Base-by-base conservation (phyloP, 352 stramenopile genomes). In the Saprolegnia parasitica region DNA sequence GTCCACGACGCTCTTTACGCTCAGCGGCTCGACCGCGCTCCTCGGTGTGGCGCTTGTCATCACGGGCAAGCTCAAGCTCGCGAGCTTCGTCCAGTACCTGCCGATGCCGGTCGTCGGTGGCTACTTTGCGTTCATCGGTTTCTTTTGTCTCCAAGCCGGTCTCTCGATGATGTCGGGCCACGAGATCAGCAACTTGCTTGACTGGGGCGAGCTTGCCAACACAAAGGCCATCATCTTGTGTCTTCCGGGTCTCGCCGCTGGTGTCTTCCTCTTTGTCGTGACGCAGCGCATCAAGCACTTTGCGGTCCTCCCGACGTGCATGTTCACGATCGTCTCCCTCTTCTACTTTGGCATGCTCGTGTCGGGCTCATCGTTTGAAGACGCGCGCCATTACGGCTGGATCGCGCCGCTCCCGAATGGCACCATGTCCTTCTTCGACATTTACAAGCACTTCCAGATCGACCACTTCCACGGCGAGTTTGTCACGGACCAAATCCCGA, bases 61-160 rank as follows among this genome's bases (percentile, higher is more conserved):
- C 58, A 96, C 98, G 45, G 97, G 96, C 10, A 97, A 96, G 72
- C 83, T 98, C 40, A 87, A 89, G 64, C 83, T 99, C 10, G 97
- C 97, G 18, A 95, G 87, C 52, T 97, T 98, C 65, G 96, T 99
- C 40, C 96, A 98, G 73, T 96, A 99, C 71, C 77, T 99, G 40
- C 97, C 97, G 1, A 98, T 98, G 75, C 95, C 91, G 37, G 97
- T 99, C 18, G 86, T 99, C 21, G 97, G 96, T 32, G 97, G 97
- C 29, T 99, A 99, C 82, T 78, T 99, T 32, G 97, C 96, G 16
- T 98, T 97, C 72, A 98, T 99, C 70, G 97, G 97, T 6, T 93
- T 95, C 73, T 95, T 93, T 72, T 87, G 84, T n/a, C 75, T 95
- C 40, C 81, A 95, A 62, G 86, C 86, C 2, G 86, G 84, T 9